A percentile compares a stretch with the other conserved stretches of the same genome.
phyloP scores from a whole-genome alignment of 148 eudicot species.

The Rheum nobile region DNA sequence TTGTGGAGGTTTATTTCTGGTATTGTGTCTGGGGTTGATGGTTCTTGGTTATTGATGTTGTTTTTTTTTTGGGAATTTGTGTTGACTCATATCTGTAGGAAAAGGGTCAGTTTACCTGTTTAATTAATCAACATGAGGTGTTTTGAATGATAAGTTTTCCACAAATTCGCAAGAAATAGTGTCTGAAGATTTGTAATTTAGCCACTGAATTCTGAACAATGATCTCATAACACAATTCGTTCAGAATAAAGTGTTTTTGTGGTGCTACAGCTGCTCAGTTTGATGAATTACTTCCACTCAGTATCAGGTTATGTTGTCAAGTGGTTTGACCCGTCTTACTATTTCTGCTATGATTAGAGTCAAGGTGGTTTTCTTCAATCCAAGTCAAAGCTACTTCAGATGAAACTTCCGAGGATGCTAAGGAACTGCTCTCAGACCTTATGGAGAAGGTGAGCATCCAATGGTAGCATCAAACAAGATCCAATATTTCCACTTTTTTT shows the following conservation, averaged over 20 bases:
- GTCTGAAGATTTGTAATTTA: too few species aligned
- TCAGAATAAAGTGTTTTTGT: not conserved
- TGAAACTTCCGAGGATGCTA: slow-evolving; percentile 52
- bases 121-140: too few species aligned
- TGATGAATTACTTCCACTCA: not conserved
- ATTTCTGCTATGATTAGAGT: slow-evolving; percentile 26
- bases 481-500: not conserved
- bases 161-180: too few species aligned
- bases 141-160: too few species aligned
- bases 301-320: not conserved
- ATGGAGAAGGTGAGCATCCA: slow-evolving; percentile 63
- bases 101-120: too few species aligned
- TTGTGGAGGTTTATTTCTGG: not conserved
- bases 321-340: not conserved
- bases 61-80: too few species aligned
- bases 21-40: too few species aligned
- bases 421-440: slow-evolving; percentile 61
- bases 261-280: too few species aligned
- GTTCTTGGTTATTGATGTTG: too few species aligned
- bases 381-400: slow-evolving; percentile 65
- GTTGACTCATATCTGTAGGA: too few species aligned
- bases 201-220: too few species aligned
- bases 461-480: not conserved
- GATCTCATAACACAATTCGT: not conserved
- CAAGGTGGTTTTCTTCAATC: slow-evolving; percentile 48